These are phyloP conservation scores for Mollisiaceae sp. DNA, from an alignment of 2,329 filamentous ascomycete species.

Conservation along the genomic window DNA sequence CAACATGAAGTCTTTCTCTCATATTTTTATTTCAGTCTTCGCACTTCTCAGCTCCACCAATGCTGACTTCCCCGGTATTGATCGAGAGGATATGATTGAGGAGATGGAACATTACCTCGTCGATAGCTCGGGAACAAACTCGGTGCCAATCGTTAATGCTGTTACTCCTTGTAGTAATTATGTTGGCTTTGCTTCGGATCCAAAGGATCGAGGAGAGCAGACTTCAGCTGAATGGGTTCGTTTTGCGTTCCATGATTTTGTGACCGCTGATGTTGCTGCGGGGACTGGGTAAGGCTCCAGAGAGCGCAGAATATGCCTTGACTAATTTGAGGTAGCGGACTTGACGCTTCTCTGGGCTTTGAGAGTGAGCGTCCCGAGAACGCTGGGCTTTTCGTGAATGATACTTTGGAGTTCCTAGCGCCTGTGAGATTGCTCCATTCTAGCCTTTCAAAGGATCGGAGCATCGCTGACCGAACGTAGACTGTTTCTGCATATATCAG, in stretches of 20 bases:
- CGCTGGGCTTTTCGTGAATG: slow-evolving; percentile 26
- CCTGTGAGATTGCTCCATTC: slow-evolving; percentile 13
- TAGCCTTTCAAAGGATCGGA: neutral
- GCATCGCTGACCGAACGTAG: slow-evolving; percentile 1
- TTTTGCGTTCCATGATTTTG: slow-evolving; percentile 32
- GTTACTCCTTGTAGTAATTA: slow-evolving; percentile 25
- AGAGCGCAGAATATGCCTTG: neutral
- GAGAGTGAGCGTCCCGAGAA: slow-evolving; percentile 29
- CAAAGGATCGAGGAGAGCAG: slow-evolving; percentile 24
- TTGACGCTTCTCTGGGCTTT: slow-evolving; percentile 33
- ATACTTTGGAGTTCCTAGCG: slow-evolving; percentile 19
- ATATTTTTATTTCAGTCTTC: neutral
- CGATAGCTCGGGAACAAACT: slow-evolving; percentile 24
- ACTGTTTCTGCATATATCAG: slow-evolving; percentile 20
- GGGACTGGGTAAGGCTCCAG: slow-evolving; percentile 26
- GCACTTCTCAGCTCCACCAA: neutral
- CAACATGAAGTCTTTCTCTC: slow-evolving; percentile 6
- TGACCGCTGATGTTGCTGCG: slow-evolving; percentile 24
- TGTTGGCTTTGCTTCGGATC: slow-evolving; percentile 18
- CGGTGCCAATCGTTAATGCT: slow-evolving; percentile 17
- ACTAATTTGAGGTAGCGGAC: slow-evolving; percentile 23
- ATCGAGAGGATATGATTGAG: slow-evolving; percentile 21
- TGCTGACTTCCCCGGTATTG: slow-evolving; percentile 18
- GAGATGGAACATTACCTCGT: slow-evolving; percentile 27
- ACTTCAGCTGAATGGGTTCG: slow-evolving; percentile 32